Base-by-base conservation (phyloP, 2,329 filamentous ascomycete genomes). In the Sarocladiaceae sp. region DNA sequence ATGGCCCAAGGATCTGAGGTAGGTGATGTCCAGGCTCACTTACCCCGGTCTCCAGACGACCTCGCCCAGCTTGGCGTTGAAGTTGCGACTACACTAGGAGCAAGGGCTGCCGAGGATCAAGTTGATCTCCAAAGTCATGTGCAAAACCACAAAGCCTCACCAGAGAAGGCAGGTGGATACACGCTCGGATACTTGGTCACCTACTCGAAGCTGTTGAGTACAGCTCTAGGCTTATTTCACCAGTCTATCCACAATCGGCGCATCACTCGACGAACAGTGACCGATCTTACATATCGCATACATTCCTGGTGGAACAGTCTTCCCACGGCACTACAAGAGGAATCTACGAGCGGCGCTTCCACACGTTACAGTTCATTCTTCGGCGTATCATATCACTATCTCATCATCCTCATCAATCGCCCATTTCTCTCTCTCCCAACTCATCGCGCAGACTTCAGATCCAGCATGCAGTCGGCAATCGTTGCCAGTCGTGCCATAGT, bases 391-490 rank as follows among this genome's bases (percentile, higher is more conserved):
- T 65, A 69, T 49, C 60, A 68, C 31, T 62, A 69, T 40, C 54
- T 65, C 1, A 54, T 66, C 10, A 57, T 71, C 26, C 53, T 68
- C 18, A 59, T 67, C 17, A 65, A 69, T 23, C 59, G 68, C 2
- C 67, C 67, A 1, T 67, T 62, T 5, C 57, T 71, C 2, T 71
- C 67, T 2, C 56, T 69, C 2, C 58, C 62, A n/a, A 56, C 50
- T 25, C 58, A 53, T 47, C 58, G 54, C 18, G 54, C 50, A 12
- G 61, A 66, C 10, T 69, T 69, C 44, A 57, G 61, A 36, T 62
- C 64, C 5, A 60, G 57, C 3, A 55, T 68, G 6, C 66, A 69
- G 52, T 56, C 60, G 8, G 62, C 61, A 4, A 57, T 69, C 2
- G 56, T 58, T 44, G 62, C 64, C 7, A 61, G 62, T 18, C 58